Evolutionary conservation across 805 yeast species (phyloP), one percentile per base, ranked within the genome.

Genomic region (Yamadazyma tumulicola): DNA sequence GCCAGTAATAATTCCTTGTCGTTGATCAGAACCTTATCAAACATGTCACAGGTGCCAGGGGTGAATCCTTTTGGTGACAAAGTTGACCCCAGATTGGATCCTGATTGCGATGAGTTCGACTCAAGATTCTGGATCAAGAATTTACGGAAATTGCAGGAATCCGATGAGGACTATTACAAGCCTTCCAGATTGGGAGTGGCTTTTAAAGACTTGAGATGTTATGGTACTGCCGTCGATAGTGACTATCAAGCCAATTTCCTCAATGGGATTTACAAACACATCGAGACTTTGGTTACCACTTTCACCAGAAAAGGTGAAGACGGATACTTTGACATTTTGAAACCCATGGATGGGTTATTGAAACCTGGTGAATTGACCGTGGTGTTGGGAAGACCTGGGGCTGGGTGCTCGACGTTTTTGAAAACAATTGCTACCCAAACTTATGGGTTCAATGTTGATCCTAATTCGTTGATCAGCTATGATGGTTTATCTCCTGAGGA

Each of bases 101-200:
- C 88, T 1, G 61, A 65, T 15, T 64, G 74, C 33, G 80, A 74
- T n/a, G 50, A 69, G 5, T 81, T 81, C 51, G 70, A 72, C 45
- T 68, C 83, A 34, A 74, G 71, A 48, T 74, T 70, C 36, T 81
- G 88, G 88, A 78, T 81, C 36, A 77, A 77, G 49, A 81, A 81
- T 47, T 54, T 79, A 60, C 64, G 79, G 39, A 75, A 74, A 41
- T 49, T 81, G 39, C 55, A 60, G 44, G 67, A 66, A 22, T 50
- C 69, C 2, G 83, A 81, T 46, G 75, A 76, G 0, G 85, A 79
- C 16, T 76, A 75, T 57, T 81, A 75, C 52, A 77, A 74, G 49
- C 83, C 81, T 14, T 64, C 78, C 19, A 62, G 73, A 12, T 58
- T 81, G 44, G 83, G 85, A 15, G 56, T 81, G 39, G 75, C 76